Percentiles rank a stretch among this genome's conserved stretches.
These are phyloP conservation scores for Ceratocystis cubensis DNA, from an alignment of 2,329 filamentous ascomycete species.

Conservation along the genomic window DNA sequence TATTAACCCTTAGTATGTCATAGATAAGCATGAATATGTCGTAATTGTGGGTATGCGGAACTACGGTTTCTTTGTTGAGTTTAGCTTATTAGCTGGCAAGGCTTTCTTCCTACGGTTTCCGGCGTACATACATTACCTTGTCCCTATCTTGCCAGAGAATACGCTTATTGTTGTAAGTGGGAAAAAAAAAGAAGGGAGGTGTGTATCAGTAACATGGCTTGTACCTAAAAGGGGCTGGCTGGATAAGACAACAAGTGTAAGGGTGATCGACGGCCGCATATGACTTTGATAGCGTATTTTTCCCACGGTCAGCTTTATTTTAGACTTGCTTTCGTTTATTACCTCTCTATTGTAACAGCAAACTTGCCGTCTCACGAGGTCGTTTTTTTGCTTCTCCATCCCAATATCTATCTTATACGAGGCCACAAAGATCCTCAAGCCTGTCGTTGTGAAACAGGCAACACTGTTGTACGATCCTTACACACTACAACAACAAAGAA, in stretches of 20 bases:
- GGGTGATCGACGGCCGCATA: neutral
- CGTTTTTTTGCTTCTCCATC: neutral
- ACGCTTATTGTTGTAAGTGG: neutral
- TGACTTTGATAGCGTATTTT: neutral
- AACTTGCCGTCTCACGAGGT: neutral
- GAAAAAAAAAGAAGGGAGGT: neutral
- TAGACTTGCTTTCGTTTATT: neutral
- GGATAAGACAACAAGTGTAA: neutral
- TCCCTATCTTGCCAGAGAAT: no score
- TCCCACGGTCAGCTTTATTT: neutral
- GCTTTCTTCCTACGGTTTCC: constrained; percentile 7
- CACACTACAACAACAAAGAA: neutral
- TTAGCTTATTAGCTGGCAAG: neutral
- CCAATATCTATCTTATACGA: neutral
- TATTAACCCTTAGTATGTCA: neutral
- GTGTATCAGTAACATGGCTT: no score
- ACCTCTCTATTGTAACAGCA: neutral
- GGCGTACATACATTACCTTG: neutral
- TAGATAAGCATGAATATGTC: neutral
- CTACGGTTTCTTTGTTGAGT: no score
- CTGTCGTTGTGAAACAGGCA: neutral
- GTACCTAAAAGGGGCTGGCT: neutral
- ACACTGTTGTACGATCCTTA: neutral
- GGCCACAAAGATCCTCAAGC: neutral
- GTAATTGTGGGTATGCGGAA: neutral